Base-by-base conservation (phyloP, 192 early-diverging fungal genomes). In the Coemansia sp. region DNA sequence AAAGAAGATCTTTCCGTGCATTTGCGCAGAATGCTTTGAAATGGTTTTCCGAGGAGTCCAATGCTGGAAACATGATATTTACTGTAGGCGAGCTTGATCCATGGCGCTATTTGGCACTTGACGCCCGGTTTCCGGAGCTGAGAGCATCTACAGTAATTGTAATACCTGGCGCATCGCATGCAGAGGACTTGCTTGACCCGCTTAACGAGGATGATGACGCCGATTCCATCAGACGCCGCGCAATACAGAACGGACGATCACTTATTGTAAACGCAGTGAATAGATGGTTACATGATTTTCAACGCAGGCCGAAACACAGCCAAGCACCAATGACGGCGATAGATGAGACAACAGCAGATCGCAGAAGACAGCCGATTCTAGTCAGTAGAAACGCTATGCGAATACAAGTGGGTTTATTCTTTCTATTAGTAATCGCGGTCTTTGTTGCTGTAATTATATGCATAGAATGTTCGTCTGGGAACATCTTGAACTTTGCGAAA, bases 71-170 rank as follows among this genome's bases (percentile, higher is more conserved):
- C 40, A 41, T 41, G 22, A 2, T 77, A 48, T 62, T 77, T 54
- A 77, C 66, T 7, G 62, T 32, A 0, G 75, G 75, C 12, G 62
- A 65, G 40, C 67, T 78, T 6, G 76, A 78, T 51, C 76, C 76
- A 6, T 78, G 76, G 76, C 59, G 62, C 15, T 21, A 56, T 13
- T 37, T 72, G 21, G 43, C 67, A 41, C 32, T 59, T 9, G 57
- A 59, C 40, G 39, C 57, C 8, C 57, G 13, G 16, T 59, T 16
- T 13, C 37, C 36, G 12, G 41, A 10, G 16, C 16, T 8, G 37
- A 6, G 12, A 21, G 19, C 60, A 9, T 12, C 41, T 41, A 39
- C 43, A 41, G 13, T 47, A 1, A 36, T 71, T 21, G 62, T 68
- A 19, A 65, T 72, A 8, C 19, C 42, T 16, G 63, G 64, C 15